Evolutionary conservation across 2,329 filamentous ascomycete genomes (phyloP), one percentile per base, ranked within the genome.

Genomic region (Ceratocystis papillata): DNA sequence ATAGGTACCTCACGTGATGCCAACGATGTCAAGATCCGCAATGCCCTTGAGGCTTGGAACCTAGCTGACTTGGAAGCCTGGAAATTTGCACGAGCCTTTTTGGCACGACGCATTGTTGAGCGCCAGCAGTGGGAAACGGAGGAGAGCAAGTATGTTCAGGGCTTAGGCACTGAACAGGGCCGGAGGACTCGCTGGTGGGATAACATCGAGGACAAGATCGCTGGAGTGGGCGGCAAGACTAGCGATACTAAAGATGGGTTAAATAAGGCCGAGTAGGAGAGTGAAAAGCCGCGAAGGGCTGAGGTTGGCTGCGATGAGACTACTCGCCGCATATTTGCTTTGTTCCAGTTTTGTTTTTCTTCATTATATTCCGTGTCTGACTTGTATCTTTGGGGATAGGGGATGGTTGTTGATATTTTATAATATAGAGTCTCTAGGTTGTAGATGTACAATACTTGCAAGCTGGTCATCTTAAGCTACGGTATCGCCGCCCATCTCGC

Each of bases 41-140:
- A 78, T 25, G 83, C 81, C 5, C 76, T 84, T n/a, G 84, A 87
- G 72, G 81, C 83, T 10, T 87, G 84, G 84, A 86, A 84, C 72
- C 73, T 90, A 69, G 87, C 84, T 0, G 89, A 93, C 71, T 86
- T 85, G 0, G 88, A 93, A 75, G 84, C 85, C 1, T 93, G 88
- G 88, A 83, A 83, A 71, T 92, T 92, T 72, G 81, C 85, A 4
- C 78, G 85, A 46, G 87, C 88, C 0, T 90, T 82, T 69, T 76
- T 85, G 63, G 87, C 87, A 20, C 77, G 87, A 46, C 77, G 81
- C 53, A 76, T 79, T 30, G 78, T 87, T 59, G 87, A 90, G 77
- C 77, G 87, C 66, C 73, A 78, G 70, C 78, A 81, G 71, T 92
- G 87, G 87, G 86, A 89, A 73, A 81, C 86, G 68, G 82, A 87